A percentile compares a stretch with the other conserved stretches of the same genome.
These are phyloP conservation scores for Agrocybe pediades DNA, from an alignment of 768 basidiomycete genomes.

Conservation along the genomic window DNA sequence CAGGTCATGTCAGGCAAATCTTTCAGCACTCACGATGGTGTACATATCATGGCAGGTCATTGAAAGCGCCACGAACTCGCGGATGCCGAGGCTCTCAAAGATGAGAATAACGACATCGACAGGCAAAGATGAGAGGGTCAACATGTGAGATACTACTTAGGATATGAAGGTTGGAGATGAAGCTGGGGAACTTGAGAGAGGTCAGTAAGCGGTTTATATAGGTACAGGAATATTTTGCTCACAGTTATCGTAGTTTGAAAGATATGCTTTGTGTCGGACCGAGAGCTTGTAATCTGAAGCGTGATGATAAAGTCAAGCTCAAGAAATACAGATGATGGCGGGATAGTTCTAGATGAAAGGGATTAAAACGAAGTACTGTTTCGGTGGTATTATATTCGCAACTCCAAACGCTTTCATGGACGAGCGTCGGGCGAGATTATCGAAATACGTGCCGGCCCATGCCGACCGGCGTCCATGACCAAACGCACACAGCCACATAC, in stretches of 20 bases:
- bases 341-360: too few species aligned
- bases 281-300: background rate
- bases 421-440: too few species aligned
- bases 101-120: conserved; percentile 58
- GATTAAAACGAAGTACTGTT: too few species aligned
- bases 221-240: background rate
- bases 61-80: conserved; percentile 44
- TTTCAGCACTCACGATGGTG: conserved; percentile 41
- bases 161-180: background rate
- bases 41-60: conserved; percentile 39
- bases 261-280: background rate
- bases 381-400: too few species aligned
- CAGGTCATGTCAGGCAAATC: too few species aligned
- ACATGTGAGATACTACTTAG: too few species aligned
- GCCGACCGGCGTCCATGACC: too few species aligned
- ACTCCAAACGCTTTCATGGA: too few species aligned
- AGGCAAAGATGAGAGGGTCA: conserved; percentile 41
- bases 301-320: background rate
- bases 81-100: conserved; percentile 43
- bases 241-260: background rate
- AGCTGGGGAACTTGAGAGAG: background rate
- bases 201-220: conserved; percentile 6
- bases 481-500: too few species aligned
- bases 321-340: background rate
- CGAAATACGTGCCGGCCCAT: too few species aligned